Evolutionary conservation across 306 rosid species (phyloP), one percentile per base, ranked within the genome.

Genomic region (Abrus pulchellus): DNA sequence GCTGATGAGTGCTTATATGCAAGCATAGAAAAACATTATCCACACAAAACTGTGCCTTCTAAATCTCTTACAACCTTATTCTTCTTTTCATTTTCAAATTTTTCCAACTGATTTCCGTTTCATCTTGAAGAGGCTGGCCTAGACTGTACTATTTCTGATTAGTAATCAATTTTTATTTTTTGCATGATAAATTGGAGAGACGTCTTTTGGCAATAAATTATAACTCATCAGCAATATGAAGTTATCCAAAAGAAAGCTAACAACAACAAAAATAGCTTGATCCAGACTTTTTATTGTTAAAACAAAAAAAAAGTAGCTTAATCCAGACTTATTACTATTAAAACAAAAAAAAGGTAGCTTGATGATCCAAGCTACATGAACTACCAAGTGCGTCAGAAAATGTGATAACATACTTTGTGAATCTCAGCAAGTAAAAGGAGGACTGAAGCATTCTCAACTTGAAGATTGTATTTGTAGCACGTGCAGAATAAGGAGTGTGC

Each of bases 341-440:
- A 3, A 64, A n/a, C 29, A 64, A 64, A 57, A 79, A 79, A 71
- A 20, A 20, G 20, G 52, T 64, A 83, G 76, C 54, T 80, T 48
- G 38, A 82, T 68, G 3, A 20, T 38, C 41, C 48, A 29, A 40
- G 50, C 43, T 34, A 33, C 80, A 72, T 10, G 53, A 82, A 62
- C 74, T 59, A 13, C 45, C 33, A 67, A 49, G 71, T 75, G 56
- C 66, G 56, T 62, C 44, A 68, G 32, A 67, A 11, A 38, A 65
- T 56, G 65, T 70, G 79, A 55, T 43, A 13, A 40, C 64, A 54
- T 84, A 95, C 99, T 98, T 95, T 95, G 83, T 95, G 97, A 82
- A 95, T 91, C 84, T 94, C 99, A 75, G 99, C 97, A 72, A 93
- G 97, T 88, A 94, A 88, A 72, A 94, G 97, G 85, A 93, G 99